Evolutionary conservation across 2,329 filamentous ascomycete species (phyloP).

Genomic region (Coniosporium tulheliwenetii): DNA sequence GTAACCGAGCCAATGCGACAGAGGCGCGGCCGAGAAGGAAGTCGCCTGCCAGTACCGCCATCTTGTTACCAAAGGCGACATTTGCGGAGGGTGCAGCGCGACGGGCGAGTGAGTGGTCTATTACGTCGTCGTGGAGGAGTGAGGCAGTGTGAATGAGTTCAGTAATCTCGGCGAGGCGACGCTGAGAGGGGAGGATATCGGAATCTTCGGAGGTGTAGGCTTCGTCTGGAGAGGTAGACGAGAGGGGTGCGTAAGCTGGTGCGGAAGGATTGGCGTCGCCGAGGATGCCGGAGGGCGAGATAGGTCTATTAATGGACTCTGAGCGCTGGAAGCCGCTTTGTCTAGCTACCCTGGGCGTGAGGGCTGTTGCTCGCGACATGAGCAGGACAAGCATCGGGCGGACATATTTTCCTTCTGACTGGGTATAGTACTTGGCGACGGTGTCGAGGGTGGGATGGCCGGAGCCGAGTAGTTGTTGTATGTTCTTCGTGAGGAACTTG

Average conservation of each 20-base stretch:
- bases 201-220: slow-evolving; percentile 29
- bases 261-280: slow-evolving; percentile 67
- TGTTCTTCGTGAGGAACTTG: slow-evolving; percentile 88
- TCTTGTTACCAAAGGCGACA: slow-evolving; percentile 94
- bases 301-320: slow-evolving; percentile 39
- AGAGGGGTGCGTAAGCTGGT: slow-evolving; percentile 35
- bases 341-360: slow-evolving; percentile 49
- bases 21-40: slow-evolving; percentile 88
- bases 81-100: slow-evolving; percentile 81
- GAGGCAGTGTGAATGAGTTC: slow-evolving; percentile 96
- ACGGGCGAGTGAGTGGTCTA: slow-evolving; percentile 77
- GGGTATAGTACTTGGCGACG: slow-evolving; percentile 95
- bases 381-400: slow-evolving; percentile 86
- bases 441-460: slow-evolving; percentile 90
- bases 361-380: slow-evolving; percentile 87
- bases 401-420: slow-evolving; percentile 92
- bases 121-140: slow-evolving; percentile 93
- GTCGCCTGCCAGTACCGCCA: slow-evolving; percentile 95
- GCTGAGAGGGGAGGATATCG: slow-evolving; percentile 81
- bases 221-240: slow-evolving; percentile 31
- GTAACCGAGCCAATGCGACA: slow-evolving; percentile 75
- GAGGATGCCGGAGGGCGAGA: slow-evolving; percentile 47
- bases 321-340: slow-evolving; percentile 12
- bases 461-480: slow-evolving; percentile 80
- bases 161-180: slow-evolving; percentile 86